Evolutionary conservation across 495 filamentous ascomycete genomes (phyloP), one percentile per base, ranked within the genome.

Genomic region (Cetradonia linearis): DNA sequence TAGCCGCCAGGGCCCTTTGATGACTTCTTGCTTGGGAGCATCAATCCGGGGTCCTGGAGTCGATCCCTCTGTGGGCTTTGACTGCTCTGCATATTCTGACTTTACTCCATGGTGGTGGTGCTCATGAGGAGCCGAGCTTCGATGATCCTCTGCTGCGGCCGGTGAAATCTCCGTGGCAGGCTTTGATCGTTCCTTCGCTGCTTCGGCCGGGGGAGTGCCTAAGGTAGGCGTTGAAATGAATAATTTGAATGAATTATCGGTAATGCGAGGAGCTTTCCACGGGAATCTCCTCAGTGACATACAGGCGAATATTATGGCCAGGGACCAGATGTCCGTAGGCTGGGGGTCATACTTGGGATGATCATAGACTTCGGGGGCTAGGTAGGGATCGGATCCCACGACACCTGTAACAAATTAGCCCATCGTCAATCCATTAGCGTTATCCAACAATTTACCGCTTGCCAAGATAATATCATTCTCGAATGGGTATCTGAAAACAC

Each of bases 241-340:
- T 9, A 97, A 82, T 63, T 88, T 88, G 73, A 88, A 99, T 0
- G 92, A 96, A 70, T 91, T 96, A 73, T 99, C 93, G 13, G 85
- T 87, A 66, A 91, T 75, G 36, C 92, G 83, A 23, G 93, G 93
- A 37, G 90, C 84, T 75, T 99, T 99, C 93, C 93, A 99, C 0
- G 94, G 93, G 70, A 97, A 99, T 18, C 94, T 80, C 38, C 93
- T 79, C 36, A 99, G 80, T 27, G 89, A 91, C 93, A 99, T 99
- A 77, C 93, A 99, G 70, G 93, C 96, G 74, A 93, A 97, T 59
- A 98, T 96, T 68, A 98, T 97, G 28, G 93, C 93, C 44, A 98
- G 77, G 25, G 93, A 98, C 93, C 93, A 98, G 63, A 98, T 86
- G 77, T 98, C 93, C 13, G 90, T 86, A 18, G 89, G 89, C 64